A percentile compares a stretch with the other conserved stretches of the same genome.
phyloP scores from a whole-genome alignment of 495 filamentous ascomycete species.

The Pseudomonodictys pantanalensis region DNA sequence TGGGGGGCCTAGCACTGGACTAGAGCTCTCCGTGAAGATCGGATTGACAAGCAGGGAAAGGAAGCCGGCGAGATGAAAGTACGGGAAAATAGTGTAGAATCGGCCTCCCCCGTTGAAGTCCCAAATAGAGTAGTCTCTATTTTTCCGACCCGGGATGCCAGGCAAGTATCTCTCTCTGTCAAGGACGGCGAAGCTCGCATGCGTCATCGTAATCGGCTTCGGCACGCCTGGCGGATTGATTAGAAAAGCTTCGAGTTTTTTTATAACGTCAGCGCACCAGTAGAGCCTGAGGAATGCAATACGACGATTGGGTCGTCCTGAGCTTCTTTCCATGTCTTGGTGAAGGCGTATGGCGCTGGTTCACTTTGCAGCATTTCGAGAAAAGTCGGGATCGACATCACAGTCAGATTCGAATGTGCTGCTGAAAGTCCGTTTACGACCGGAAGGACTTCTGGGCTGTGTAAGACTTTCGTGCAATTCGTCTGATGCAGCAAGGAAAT shows the following conservation, averaged over 20 bases:
- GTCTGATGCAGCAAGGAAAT: slow-evolving; percentile 26
- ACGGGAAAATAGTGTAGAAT: slow-evolving; percentile 22
- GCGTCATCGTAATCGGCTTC: slow-evolving; percentile 24
- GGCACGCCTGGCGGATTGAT: slow-evolving; percentile 4
- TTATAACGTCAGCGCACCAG: background rate
- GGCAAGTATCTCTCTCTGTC: slow-evolving; percentile 22
- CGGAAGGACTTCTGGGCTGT: slow-evolving; percentile 10
- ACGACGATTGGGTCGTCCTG: slow-evolving; percentile 19
- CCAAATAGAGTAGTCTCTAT: slow-evolving; percentile 24
- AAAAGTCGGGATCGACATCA: background rate
- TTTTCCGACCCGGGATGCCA: background rate
- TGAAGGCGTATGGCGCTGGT: background rate
- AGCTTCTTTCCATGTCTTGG: slow-evolving; percentile 2
- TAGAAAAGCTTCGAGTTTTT: too few relatives aligned
- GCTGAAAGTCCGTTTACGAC: background rate
- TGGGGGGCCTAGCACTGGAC: slow-evolving; percentile 21
- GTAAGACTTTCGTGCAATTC: slow-evolving; percentile 7
- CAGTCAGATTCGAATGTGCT: background rate
- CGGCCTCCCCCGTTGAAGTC: slow-evolving; percentile 14
- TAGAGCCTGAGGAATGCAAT: slow-evolving; percentile 26
- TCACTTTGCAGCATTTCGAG: slow-evolving; percentile 8
- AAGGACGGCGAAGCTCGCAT: slow-evolving; percentile 19
- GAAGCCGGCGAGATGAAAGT: slow-evolving; percentile 24
- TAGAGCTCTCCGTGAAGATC: slow-evolving; percentile 20
- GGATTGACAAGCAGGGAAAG: slow-evolving; percentile 17